These are phyloP conservation scores for Westerdykella sp. DNA, from an alignment of 2,329 filamentous ascomycete genomes.

Conservation along the genomic window DNA sequence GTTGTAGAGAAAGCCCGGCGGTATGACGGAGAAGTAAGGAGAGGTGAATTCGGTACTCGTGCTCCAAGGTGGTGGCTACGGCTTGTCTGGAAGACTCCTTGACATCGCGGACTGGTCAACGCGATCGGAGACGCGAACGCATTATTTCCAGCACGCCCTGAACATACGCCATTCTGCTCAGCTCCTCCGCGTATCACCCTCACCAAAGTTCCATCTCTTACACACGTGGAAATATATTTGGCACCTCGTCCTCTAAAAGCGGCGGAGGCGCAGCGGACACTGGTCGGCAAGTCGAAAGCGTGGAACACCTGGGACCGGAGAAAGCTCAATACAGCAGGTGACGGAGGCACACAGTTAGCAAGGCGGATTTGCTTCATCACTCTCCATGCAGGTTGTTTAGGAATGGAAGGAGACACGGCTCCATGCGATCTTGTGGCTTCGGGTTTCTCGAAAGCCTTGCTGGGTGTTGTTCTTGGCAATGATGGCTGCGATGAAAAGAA, in stretches of 20 bases:
- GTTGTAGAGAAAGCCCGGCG: slow-evolving; percentile 16
- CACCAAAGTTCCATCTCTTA: slow-evolving; percentile 3
- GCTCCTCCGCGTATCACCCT: not conserved
- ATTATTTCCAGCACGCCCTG: too few species aligned
- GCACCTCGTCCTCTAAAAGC: slow-evolving; percentile 14
- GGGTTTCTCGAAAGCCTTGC: too few species aligned
- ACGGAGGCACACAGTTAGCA: slow-evolving; percentile 28
- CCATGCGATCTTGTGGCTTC: too few species aligned
- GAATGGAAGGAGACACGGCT: too few species aligned
- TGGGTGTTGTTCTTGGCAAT: too few species aligned
- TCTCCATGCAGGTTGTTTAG: slow-evolving; percentile 14
- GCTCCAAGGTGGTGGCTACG: not conserved
- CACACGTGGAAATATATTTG: slow-evolving; percentile 9
- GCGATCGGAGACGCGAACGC: not conserved
- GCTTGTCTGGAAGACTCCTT: slow-evolving; percentile 5
- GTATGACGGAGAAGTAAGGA: not conserved
- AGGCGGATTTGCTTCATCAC: slow-evolving; percentile 34
- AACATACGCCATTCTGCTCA: not conserved
- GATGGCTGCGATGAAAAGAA: not conserved
- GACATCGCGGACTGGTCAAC: slow-evolving; percentile 2
- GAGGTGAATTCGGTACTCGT: not conserved
- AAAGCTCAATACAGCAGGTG: slow-evolving; percentile 34
- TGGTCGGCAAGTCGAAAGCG: slow-evolving; percentile 22
- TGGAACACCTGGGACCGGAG: slow-evolving; percentile 28
- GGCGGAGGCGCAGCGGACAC: slow-evolving; percentile 14